Evolutionary conservation across 768 basidiomycete genomes (phyloP).

Genomic region (Suillus sp.): DNA sequence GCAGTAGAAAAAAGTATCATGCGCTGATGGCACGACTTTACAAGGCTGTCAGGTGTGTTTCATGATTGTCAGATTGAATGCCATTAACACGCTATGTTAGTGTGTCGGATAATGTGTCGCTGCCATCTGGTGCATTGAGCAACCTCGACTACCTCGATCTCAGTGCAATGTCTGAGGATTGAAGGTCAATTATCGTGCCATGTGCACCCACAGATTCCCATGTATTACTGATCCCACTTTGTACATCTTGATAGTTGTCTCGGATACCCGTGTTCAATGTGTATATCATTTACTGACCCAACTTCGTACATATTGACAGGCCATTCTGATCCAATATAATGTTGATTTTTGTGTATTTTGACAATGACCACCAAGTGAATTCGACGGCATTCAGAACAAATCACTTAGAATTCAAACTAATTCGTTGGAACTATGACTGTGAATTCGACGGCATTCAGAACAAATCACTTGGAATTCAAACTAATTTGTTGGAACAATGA

Average conservation of each 20-base stretch:
- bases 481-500: not conserved
- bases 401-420: not conserved
- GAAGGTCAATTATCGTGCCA: too few species aligned
- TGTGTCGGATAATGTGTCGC: not conserved
- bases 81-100: too few species aligned
- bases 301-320: not conserved
- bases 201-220: too few species aligned
- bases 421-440: not conserved
- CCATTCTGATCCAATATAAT: not conserved
- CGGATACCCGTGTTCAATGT: not conserved
- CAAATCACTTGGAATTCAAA: not conserved
- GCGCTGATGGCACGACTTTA: not conserved
- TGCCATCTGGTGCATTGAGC: not conserved
- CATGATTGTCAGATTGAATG: not conserved
- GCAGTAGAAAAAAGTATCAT: not conserved
- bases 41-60: not conserved
- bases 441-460: not conserved
- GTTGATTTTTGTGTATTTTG: not conserved
- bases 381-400: not conserved
- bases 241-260: too few species aligned
- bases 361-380: not conserved
- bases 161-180: not conserved
- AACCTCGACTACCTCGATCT: not conserved
- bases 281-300: not conserved
- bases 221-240: too few species aligned